phyloP scores from a whole-genome alignment of 2,329 filamentous ascomycete genomes.

The Zymoseptoria pseudotritici region DNA sequence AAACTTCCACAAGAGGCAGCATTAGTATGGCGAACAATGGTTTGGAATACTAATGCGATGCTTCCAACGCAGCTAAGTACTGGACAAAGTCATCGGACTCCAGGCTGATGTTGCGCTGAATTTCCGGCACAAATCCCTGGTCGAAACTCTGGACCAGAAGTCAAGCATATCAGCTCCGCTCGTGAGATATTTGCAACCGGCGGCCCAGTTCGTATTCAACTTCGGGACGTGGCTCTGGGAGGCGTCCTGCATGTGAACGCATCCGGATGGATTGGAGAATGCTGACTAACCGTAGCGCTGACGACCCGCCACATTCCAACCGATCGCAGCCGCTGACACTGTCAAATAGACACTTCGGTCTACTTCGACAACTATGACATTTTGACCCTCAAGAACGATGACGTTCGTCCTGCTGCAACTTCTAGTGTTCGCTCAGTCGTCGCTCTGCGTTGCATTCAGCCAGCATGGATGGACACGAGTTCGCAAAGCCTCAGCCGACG shows the following conservation, averaged over 20 bases:
- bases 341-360: not conserved
- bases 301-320: not conserved
- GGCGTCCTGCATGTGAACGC: not conserved
- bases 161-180: no score
- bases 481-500: slow-evolving; percentile 12
- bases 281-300: not conserved
- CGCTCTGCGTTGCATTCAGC: not conserved
- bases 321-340: not conserved
- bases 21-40: no score
- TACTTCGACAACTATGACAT: not conserved
- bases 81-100: no score
- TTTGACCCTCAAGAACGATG: not conserved
- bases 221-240: not conserved
- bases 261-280: not conserved
- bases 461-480: slow-evolving; percentile 9
- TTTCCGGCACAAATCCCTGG: no score
- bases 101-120: no score
- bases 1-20: no score
- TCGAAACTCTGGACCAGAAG: no score
- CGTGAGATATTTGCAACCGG: not conserved
- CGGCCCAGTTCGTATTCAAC: not conserved
- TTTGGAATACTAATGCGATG: no score
- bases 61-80: no score
- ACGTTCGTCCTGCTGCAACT: not conserved
- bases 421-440: not conserved